phyloP scores from a whole-genome alignment of 2,329 filamentous ascomycete genomes.

The Phialocephala subalpina region DNA sequence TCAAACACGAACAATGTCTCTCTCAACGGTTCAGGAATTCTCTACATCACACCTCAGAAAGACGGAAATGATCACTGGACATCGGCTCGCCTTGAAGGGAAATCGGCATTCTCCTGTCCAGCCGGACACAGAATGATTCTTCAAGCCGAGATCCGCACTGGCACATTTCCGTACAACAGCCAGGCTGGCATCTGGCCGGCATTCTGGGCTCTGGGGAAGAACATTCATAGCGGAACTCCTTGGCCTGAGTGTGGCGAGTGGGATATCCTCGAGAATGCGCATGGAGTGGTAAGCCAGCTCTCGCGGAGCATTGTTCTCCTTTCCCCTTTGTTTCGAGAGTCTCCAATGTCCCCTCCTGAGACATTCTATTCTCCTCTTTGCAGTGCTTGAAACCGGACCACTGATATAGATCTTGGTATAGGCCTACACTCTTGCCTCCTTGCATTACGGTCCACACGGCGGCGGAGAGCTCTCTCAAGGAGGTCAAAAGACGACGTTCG shows the following conservation, averaged over 20 bases:
- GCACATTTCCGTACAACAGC: constrained; percentile 4
- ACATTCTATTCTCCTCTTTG: too few relatives aligned
- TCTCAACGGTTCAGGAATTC: not conserved
- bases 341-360: too few relatives aligned
- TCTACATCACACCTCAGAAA: not conserved
- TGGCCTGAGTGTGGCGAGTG: constrained; percentile 1
- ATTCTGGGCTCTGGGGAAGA: not conserved
- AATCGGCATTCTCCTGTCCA: constrained; percentile 2
- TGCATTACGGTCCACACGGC: not conserved
- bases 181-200: not conserved
- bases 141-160: constrained; percentile 2
- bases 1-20: constrained; percentile 6
- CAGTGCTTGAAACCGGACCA: too few relatives aligned
- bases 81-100: not conserved
- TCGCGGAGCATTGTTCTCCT: too few relatives aligned
- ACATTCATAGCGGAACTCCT: not conserved
- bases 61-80: constrained; percentile 7
- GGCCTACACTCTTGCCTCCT: not conserved
- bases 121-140: not conserved
- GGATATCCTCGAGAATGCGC: constrained; percentile 3
- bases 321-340: too few relatives aligned
- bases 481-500: constrained; percentile 4
- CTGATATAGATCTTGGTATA: too few relatives aligned
- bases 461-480: not conserved
- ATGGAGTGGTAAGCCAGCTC: too few relatives aligned